phyloP scores from a whole-genome alignment of 2,329 filamentous ascomycete species.

The Microcyclospora pomicola region DNA sequence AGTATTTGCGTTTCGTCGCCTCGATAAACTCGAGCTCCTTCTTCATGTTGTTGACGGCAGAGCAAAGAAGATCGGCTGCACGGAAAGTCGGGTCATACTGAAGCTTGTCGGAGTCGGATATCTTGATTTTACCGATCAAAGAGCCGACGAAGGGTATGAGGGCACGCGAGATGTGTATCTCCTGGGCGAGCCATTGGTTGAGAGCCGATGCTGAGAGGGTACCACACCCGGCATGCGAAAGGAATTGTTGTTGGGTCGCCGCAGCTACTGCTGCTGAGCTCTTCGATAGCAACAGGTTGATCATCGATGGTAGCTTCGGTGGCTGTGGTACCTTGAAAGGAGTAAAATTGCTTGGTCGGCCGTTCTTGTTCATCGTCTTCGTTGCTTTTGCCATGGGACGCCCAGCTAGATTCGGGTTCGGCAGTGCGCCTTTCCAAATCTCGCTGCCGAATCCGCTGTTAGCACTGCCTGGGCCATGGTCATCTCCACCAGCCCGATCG shows the following conservation, averaged over 20 bases:
- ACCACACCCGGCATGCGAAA: constrained; percentile 50
- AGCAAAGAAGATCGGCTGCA: constrained; percentile 49
- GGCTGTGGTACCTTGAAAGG: constrained; percentile 21
- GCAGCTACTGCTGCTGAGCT: constrained; percentile 34
- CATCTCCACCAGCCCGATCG: constrained; percentile 2
- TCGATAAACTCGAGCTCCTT: constrained; percentile 56
- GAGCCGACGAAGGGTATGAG: constrained; percentile 54
- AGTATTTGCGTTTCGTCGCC: constrained; percentile 47
- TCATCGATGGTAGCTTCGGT: constrained; percentile 34
- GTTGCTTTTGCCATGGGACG: constrained; percentile 6
- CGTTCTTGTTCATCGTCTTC: constrained; percentile 10
- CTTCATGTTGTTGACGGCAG: constrained; percentile 51
- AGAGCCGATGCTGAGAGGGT: constrained; percentile 42
- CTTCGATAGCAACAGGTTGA: constrained; percentile 41
- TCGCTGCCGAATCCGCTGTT: constrained; percentile 14
- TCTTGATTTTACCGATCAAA: constrained; percentile 47
- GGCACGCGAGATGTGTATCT: constrained; percentile 55
- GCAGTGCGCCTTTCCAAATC: constrained; percentile 33
- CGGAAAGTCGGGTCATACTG: constrained; percentile 39
- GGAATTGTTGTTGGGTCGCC: constrained; percentile 54
- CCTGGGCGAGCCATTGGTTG: constrained; percentile 56
- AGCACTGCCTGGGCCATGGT: constrained; percentile 6
- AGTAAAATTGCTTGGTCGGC: constrained; percentile 6
- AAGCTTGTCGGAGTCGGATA: constrained; percentile 34
- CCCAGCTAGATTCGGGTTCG: constrained; percentile 35